Evolutionary conservation across 2,329 filamentous ascomycete genomes (phyloP).

Genomic region (Cryphonectria nitschkei): DNA sequence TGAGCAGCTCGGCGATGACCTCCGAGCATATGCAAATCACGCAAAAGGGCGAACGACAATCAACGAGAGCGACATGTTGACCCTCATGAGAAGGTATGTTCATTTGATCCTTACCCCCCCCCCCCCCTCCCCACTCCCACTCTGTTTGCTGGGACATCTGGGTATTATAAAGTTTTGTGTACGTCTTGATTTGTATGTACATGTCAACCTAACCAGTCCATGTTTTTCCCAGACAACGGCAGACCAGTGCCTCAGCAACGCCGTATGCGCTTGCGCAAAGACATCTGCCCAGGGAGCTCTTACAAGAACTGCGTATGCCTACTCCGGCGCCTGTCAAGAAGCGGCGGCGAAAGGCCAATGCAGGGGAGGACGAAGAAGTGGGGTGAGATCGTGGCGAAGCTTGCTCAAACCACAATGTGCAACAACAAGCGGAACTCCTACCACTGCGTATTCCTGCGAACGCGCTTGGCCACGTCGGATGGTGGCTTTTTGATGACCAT

Average conservation of each 20-base stretch:
- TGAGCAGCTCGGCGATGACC: conserved; percentile 80
- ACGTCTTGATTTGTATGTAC: conserved; percentile 18
- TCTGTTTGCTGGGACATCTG: conserved; percentile 6
- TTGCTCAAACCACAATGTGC: neutral
- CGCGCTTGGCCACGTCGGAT: conserved; percentile 70
- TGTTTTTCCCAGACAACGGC: conserved; percentile 66
- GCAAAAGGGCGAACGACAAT: conserved; percentile 77
- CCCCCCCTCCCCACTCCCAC: neutral
- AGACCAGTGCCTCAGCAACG: conserved; percentile 71
- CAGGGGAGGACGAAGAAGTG: conserved; percentile 48
- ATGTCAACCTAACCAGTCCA: conserved; percentile 16
- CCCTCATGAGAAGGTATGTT: conserved; percentile 80
- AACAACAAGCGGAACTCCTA: conserved; percentile 41
- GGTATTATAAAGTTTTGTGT: conserved; percentile 25
- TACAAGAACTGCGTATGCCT: conserved; percentile 80
- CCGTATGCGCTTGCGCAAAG: conserved; percentile 84
- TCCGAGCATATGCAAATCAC: conserved; percentile 79
- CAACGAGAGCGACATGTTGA: conserved; percentile 80
- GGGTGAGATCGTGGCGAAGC: conserved; percentile 35
- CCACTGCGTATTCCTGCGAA: conserved; percentile 78
- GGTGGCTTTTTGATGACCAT: conserved; percentile 91
- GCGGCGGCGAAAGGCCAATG: conserved; percentile 45
- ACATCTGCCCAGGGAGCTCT: conserved; percentile 77
- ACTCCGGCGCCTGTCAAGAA: conserved; percentile 53
- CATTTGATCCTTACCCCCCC: conserved; percentile 27